Conservation (phyloP, 345 rosid genomes). For the Lagerstroemia speciosa region DNA sequence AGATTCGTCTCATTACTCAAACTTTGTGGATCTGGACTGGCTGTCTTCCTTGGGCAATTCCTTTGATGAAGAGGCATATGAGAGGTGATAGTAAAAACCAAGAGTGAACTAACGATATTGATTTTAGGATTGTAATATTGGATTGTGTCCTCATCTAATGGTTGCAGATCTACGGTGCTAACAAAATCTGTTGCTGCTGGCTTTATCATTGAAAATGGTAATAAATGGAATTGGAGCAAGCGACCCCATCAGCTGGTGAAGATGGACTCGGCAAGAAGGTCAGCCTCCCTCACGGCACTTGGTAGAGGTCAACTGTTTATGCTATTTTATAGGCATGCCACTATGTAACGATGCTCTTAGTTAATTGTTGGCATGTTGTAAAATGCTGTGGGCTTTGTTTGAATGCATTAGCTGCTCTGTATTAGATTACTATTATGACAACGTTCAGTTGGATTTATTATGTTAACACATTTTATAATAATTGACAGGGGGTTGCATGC, state of each 20-base stretch:
- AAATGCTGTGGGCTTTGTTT: not conserved
- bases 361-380: not conserved
- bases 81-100: constrained; percentile 45
- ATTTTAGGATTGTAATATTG: not conserved
- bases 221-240: constrained; percentile 49
- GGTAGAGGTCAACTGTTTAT: constrained; percentile 10
- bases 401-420: not conserved
- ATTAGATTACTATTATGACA: too few relatives aligned
- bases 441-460: not conserved
- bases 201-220: constrained; percentile 62
- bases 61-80: constrained; percentile 72
- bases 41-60: constrained; percentile 88
- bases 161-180: constrained; percentile 55
- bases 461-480: not conserved
- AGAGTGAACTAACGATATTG: not conserved
- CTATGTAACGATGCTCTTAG: not conserved
- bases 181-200: constrained; percentile 43
- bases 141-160: not conserved
- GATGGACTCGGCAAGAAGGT: constrained; percentile 74
- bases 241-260: constrained; percentile 57
- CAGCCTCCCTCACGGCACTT: constrained; percentile 11
- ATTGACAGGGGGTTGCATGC: not conserved
- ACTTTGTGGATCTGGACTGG: constrained; percentile 91
- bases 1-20: constrained; percentile 60
- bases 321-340: constrained; percentile 1